A percentile compares a stretch with the other conserved stretches of the same genome.
phyloP scores from a whole-genome alignment of 2,329 filamentous ascomycete genomes.

The Botryotinia globosa region DNA sequence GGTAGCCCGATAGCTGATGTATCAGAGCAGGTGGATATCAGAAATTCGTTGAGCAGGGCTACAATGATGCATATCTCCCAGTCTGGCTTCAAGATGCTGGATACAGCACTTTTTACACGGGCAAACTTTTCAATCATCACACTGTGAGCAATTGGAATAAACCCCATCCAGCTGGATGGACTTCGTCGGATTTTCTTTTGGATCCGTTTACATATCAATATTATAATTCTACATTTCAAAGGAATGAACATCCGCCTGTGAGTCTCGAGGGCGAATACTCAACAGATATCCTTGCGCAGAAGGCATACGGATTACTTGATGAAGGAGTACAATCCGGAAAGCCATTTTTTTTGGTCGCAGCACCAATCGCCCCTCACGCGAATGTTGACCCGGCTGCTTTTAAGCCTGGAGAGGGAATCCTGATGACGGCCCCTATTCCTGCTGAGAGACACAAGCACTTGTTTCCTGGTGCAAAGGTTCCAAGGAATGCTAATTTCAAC shows the following conservation, averaged over 20 bases:
- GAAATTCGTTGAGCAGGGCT: conserved; percentile 62
- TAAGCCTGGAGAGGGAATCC: conserved; percentile 13
- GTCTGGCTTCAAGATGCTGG: conserved; percentile 68
- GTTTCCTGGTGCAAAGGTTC: conserved; percentile 58
- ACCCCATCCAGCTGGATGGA: conserved; percentile 58
- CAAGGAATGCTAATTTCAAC: conserved; percentile 64
- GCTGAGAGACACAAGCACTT: conserved; percentile 60
- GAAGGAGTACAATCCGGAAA: conserved; percentile 52
- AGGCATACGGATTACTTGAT: conserved; percentile 58
- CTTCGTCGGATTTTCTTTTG: conserved; percentile 56
- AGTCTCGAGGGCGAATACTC: conserved; percentile 49
- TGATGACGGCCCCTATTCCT: conserved; percentile 53
- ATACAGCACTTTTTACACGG: conserved; percentile 70
- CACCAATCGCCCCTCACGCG: conserved; percentile 65
- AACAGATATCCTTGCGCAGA: conserved; percentile 57
- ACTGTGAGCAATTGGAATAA: conserved; percentile 58
- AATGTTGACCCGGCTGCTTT: conserved; percentile 40
- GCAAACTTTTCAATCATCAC: conserved; percentile 69
- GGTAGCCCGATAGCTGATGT: conserved; percentile 28
- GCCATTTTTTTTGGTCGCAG: conserved; percentile 66
- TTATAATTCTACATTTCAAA: conserved; percentile 61
- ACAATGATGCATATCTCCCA: conserved; percentile 66
- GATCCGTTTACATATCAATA: conserved; percentile 69
- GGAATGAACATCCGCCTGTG: conserved; percentile 55
- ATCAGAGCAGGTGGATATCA: conserved; percentile 52